phyloP scores from a whole-genome alignment of 352 stramenopile species.

The Lagenidium giganteum region DNA sequence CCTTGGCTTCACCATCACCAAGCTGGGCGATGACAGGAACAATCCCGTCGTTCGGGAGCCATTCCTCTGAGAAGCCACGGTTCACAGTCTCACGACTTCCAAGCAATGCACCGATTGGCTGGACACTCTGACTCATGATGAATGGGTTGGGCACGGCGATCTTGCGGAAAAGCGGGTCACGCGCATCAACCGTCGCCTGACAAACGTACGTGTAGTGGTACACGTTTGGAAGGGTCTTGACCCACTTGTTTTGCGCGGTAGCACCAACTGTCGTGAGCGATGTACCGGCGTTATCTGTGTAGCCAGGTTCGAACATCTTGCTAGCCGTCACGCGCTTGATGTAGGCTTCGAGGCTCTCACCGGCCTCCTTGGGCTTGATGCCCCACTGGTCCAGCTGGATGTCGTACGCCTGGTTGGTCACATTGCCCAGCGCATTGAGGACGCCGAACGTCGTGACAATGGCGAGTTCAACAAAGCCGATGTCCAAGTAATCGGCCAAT shows the following conservation, averaged over 20 bases:
- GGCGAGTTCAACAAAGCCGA: conserved; percentile 1
- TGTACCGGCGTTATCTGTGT: conserved; percentile 31
- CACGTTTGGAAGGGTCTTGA: conserved; percentile 33
- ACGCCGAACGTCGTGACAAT: neutral
- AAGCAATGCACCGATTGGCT: conserved; percentile 29
- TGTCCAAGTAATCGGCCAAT: neutral
- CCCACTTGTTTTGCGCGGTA: conserved; percentile 32
- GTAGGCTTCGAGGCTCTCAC: conserved; percentile 4
- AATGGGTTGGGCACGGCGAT: conserved; percentile 35
- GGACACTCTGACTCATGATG: conserved; percentile 22
- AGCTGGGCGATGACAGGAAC: conserved; percentile 19
- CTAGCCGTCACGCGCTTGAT: conserved; percentile 5
- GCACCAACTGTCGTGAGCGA: conserved; percentile 25
- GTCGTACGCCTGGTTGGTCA: conserved; percentile 2
- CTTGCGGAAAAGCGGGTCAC: conserved; percentile 25
- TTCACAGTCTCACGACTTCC: conserved; percentile 25
- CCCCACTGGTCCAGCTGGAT: conserved; percentile 11
- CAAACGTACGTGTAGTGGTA: conserved; percentile 51
- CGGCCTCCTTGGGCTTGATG: conserved; percentile 1
- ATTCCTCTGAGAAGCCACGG: conserved; percentile 25
- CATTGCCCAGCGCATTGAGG: neutral
- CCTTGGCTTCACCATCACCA: conserved; percentile 12
- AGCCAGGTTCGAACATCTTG: conserved; percentile 28
- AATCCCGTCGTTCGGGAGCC: conserved; percentile 26
- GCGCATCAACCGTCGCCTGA: conserved; percentile 20